These are phyloP conservation scores for Rhodotorula sp. DNA, from an alignment of 1,284 basidiomycete genomes.

Conservation along the genomic window DNA sequence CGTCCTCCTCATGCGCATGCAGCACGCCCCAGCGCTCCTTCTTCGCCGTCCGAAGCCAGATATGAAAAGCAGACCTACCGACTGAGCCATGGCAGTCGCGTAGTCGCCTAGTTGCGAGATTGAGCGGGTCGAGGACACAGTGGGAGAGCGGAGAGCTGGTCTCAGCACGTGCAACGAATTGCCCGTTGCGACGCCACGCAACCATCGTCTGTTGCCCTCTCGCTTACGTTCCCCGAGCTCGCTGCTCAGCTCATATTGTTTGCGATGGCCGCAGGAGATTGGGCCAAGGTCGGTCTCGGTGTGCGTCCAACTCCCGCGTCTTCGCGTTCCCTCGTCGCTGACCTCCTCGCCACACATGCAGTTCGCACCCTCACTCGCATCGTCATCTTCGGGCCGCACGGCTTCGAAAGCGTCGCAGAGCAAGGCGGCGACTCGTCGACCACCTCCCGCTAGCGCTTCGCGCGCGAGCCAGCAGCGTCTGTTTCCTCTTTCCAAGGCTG, in stretches of 20 bases:
- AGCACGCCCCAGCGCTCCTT: no score
- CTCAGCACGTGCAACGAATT: background rate
- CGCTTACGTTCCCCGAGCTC: no score
- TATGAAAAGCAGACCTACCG: no score
- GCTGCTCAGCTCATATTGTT: background rate
- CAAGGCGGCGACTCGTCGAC: background rate
- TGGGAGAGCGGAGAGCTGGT: no score
- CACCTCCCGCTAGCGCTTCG: background rate
- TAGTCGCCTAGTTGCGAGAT: no score
- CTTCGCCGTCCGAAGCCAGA: no score
- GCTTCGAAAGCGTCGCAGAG: background rate
- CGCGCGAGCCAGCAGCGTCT: conserved; percentile 5
- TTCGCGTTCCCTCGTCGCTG: background rate
- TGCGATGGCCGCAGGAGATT: background rate
- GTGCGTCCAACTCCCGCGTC: background rate
- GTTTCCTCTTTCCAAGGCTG: conserved; percentile 5
- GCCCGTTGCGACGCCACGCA: background rate
- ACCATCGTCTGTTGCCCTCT: background rate
- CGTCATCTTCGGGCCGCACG: background rate
- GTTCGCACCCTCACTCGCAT: background rate
- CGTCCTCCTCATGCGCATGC: no score
- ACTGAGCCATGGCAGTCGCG: no score
- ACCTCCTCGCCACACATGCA: background rate
- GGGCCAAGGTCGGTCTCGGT: background rate
- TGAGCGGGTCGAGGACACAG: no score